Conservation (phyloP, 495 filamentous ascomycete species). For the Penicillium crystallinum region DNA sequence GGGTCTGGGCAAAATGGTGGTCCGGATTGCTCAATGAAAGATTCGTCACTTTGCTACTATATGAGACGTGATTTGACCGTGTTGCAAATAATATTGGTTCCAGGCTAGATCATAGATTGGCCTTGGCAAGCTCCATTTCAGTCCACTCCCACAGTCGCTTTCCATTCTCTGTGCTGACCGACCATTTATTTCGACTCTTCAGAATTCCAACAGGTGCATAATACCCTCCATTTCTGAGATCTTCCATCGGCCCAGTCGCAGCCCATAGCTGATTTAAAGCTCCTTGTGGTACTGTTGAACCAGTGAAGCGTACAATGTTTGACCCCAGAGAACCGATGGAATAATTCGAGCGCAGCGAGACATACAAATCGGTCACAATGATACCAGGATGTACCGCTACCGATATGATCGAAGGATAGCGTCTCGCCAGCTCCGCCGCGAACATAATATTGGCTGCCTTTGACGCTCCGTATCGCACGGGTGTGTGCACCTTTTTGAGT, state of each 20-base stretch:
- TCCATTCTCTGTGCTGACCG: constrained; percentile 23
- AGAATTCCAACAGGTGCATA: constrained; percentile 36
- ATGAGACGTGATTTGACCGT: no score
- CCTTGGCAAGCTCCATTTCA: constrained; percentile 27
- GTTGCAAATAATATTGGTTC: no score
- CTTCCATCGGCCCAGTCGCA: constrained; percentile 29
- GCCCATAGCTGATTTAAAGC: constrained; percentile 40
- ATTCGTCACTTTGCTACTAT: no score
- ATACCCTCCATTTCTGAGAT: constrained; percentile 30
- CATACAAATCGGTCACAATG: constrained; percentile 29
- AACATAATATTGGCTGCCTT: constrained; percentile 60
- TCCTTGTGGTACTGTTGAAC: constrained; percentile 24
- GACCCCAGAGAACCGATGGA: constrained; percentile 9
- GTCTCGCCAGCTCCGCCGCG: constrained; percentile 41
- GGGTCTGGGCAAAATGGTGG: constrained; percentile 52
- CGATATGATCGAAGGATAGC: constrained; percentile 40
- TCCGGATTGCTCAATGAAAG: constrained; percentile 30
- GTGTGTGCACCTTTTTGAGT: constrained; percentile 37
- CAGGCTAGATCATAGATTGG: neutral
- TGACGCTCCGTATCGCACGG: constrained; percentile 47
- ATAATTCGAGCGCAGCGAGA: constrained; percentile 9
- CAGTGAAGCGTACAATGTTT: constrained; percentile 12
- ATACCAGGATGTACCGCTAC: constrained; percentile 47
- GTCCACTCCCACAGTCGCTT: constrained; percentile 42
- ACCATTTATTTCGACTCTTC: constrained; percentile 21